Base-by-base conservation (phyloP, 495 filamentous ascomycete genomes). In the Melanomma pulvis-pyrius region DNA sequence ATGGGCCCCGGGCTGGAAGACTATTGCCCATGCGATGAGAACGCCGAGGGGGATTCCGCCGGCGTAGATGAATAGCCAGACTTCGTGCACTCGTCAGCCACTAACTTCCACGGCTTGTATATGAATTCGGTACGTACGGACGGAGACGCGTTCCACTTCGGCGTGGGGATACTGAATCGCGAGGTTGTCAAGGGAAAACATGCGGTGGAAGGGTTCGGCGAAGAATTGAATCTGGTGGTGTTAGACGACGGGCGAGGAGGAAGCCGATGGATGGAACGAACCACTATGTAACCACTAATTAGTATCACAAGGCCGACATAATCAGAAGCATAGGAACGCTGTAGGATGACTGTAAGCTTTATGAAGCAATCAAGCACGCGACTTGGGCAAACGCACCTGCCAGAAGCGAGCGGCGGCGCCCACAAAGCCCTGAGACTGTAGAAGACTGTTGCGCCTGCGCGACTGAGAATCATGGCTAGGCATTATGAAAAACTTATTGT, bases 131-230 rank as follows among this genome's bases (percentile, higher is more conserved):
- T 48, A 79, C 87, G 70, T 81, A 89, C 88, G 71, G 12, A 96
- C 84, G 28, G 92, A 83, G 0, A 99, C 96, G 57, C 92, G 85
- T 75, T 99, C 94, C 34, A 88, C 77, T 53, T 89, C 82, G 22
- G 93, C 91, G 75, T 96, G 88, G 9, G 96, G 96, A 73, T 87
- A 96, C 68, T 90, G 87, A 49, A 98, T 92, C 41, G 88, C 80
- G 12, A 88, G 82, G 73, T 97, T 91, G 74, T 90, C 89, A 60
- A 97, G 86, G 59, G 83, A 85, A 74, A 92, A 92, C 80, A 90
- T 83, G 74, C 87, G 92, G 74, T 97, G 93, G 76, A 98, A 98
- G 1, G 94, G 96, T 65, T 87, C 86, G 69, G 89, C 79, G 60
- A 93, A 82, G 60, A 88, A 76, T 78, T 88, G 82, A 21, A 93